Evolutionary conservation across 2,329 filamentous ascomycete species (phyloP).

Genomic region (Zasmidium angulare): DNA sequence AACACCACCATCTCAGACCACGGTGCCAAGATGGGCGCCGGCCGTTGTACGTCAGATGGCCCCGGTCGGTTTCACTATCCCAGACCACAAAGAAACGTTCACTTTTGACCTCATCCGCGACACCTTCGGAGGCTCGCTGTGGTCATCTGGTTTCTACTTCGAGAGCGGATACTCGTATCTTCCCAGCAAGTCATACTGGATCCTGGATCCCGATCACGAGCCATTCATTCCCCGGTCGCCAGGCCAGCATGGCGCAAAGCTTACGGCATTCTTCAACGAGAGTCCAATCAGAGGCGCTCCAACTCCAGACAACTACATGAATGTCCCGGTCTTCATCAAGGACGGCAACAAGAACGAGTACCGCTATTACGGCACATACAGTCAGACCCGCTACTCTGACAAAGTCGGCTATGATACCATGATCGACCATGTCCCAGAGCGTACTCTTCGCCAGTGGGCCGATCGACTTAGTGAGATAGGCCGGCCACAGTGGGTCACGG

Average conservation of each 20-base stretch:
- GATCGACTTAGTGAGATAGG: constrained; percentile 35
- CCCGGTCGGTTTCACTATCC: constrained; percentile 12
- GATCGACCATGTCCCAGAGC: constrained; percentile 37
- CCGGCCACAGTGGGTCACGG: constrained; percentile 45
- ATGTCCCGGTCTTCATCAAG: constrained; percentile 45
- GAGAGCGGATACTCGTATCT: constrained; percentile 28
- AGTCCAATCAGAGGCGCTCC: constrained; percentile 29
- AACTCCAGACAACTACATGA: constrained; percentile 30
- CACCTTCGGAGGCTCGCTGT: constrained; percentile 39
- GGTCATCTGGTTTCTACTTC: constrained; percentile 44
- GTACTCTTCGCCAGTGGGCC: constrained; percentile 40
- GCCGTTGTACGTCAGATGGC: constrained; percentile 37
- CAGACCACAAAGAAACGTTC: constrained; percentile 36
- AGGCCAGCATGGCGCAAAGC: constrained; percentile 47
- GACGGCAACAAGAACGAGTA: constrained; percentile 30
- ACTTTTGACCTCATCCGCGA: constrained; percentile 38
- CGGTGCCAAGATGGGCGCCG: constrained; percentile 37
- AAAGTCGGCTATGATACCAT: constrained; percentile 46
- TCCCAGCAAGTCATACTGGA: constrained; percentile 42
- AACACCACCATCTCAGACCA: not conserved
- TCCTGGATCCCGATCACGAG: constrained; percentile 39
- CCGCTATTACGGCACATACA: constrained; percentile 48
- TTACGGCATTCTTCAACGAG: constrained; percentile 48
- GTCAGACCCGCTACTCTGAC: constrained; percentile 45
- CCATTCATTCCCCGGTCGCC: constrained; percentile 43